These are phyloP conservation scores for Raphanus raphanistrum DNA, from an alignment of 345 rosid species.

Conservation along the genomic window DNA sequence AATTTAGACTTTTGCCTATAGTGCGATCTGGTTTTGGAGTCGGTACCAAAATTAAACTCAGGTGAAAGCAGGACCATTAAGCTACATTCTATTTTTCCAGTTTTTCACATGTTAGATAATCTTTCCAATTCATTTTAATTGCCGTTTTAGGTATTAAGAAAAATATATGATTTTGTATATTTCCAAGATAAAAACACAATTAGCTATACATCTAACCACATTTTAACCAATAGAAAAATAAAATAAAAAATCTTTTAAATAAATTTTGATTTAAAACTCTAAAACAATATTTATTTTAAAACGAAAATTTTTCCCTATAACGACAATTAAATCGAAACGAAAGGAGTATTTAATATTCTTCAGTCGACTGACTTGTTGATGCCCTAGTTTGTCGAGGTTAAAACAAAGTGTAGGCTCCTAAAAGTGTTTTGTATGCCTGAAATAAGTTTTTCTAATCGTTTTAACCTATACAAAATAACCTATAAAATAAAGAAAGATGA, in stretches of 20 bases:
- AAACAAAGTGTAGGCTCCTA: not conserved
- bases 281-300: too few relatives aligned
- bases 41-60: slow-evolving; percentile 34
- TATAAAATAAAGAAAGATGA: not conserved
- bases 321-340: too few relatives aligned
- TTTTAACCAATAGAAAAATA: too few relatives aligned
- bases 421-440: not conserved
- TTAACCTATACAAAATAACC: not conserved
- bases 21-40: slow-evolving; percentile 42
- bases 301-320: too few relatives aligned
- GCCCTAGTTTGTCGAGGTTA: not conserved
- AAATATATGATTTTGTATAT: too few relatives aligned
- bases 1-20: slow-evolving; percentile 29
- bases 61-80: slow-evolving; percentile 36
- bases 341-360: not conserved
- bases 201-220: too few relatives aligned
- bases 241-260: too few relatives aligned
- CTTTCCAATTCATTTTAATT: too few relatives aligned
- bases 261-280: too few relatives aligned
- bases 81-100: slow-evolving; percentile 31
- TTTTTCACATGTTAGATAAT: slow-evolving; percentile 6
- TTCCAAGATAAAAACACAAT: too few relatives aligned
- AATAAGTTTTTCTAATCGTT: not conserved
- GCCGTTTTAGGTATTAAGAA: too few relatives aligned
- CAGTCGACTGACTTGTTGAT: not conserved